Evolutionary conservation across 2,329 filamentous ascomycete genomes (phyloP).

Genomic region (Fusarium lateritium): DNA sequence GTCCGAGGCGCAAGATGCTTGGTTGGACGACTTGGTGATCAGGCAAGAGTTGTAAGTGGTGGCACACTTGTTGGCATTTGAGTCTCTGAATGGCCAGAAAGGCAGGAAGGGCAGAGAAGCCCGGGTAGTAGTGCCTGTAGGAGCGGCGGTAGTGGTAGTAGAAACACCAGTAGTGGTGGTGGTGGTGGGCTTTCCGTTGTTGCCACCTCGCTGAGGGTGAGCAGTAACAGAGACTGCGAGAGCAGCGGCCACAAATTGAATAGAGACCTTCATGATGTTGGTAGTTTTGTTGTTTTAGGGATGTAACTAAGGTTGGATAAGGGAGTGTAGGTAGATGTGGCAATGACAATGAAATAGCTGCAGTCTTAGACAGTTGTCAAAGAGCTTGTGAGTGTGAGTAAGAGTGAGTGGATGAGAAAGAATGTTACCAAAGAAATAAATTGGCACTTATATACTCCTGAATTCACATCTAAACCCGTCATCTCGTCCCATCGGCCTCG

Average conservation of each 20-base stretch:
- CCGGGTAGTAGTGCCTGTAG: neutral
- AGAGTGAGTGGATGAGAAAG: neutral
- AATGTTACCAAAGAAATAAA: neutral
- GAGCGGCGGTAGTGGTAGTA: neutral
- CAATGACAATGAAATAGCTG: neutral
- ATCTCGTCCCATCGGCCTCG: neutral
- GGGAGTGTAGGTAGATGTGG: neutral
- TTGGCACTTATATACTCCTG: neutral
- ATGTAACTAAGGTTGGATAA: neutral
- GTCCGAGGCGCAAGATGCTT: neutral
- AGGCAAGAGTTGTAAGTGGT: constrained; percentile 19
- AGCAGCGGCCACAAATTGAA: neutral
- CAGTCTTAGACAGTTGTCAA: neutral
- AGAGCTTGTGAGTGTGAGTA: neutral
- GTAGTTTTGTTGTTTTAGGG: neutral
- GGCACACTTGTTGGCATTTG: constrained; percentile 19
- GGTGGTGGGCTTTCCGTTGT: constrained; percentile 1
- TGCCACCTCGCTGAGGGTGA: neutral
- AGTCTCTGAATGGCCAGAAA: constrained; percentile 15
- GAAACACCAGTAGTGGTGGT: neutral
- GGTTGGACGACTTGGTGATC: constrained; percentile 12
- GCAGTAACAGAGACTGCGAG: constrained; percentile 21
- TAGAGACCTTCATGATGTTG: constrained; percentile 20
- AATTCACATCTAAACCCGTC: no score
- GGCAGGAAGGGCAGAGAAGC: constrained; percentile 16